Evolutionary conservation across 345 rosid genomes (phyloP).

Genomic region (Syzygium aromaticum): DNA sequence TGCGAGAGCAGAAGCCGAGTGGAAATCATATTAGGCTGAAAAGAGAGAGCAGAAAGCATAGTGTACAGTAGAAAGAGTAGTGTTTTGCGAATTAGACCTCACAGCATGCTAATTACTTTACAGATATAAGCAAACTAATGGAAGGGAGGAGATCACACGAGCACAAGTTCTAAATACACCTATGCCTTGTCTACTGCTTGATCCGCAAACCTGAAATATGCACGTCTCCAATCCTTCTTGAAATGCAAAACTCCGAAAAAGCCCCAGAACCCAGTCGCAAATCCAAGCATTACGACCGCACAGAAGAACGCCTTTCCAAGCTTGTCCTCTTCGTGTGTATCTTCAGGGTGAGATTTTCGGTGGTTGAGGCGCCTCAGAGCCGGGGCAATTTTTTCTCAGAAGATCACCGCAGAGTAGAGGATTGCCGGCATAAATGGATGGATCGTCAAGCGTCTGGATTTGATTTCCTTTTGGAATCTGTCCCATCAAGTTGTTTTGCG

Average conservation of each 20-base stretch:
- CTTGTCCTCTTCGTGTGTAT: background rate
- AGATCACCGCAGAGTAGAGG: background rate
- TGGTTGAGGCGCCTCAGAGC: background rate
- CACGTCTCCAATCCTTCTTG: background rate
- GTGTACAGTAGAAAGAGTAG: background rate
- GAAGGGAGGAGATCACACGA: background rate
- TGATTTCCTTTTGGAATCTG: background rate
- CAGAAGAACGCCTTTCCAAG: accelerated
- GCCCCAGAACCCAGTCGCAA: background rate
- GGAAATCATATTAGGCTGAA: too few relatives aligned
- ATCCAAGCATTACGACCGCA: background rate
- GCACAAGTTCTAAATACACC: background rate
- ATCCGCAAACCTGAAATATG: background rate
- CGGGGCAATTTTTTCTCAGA: background rate
- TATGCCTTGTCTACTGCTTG: accelerated
- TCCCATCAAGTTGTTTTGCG: slow-evolving; percentile 3
- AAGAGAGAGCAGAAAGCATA: too few relatives aligned
- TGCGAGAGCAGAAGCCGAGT: too few relatives aligned
- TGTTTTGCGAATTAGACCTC: background rate
- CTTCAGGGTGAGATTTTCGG: background rate
- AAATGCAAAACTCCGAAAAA: background rate
- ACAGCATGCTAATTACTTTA: background rate
- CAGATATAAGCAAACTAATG: background rate
- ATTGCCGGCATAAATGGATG: background rate
- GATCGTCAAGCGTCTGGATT: accelerated